Base-by-base conservation (phyloP, 371 early-diverging fungal genomes). In the Mortierella sp. region DNA sequence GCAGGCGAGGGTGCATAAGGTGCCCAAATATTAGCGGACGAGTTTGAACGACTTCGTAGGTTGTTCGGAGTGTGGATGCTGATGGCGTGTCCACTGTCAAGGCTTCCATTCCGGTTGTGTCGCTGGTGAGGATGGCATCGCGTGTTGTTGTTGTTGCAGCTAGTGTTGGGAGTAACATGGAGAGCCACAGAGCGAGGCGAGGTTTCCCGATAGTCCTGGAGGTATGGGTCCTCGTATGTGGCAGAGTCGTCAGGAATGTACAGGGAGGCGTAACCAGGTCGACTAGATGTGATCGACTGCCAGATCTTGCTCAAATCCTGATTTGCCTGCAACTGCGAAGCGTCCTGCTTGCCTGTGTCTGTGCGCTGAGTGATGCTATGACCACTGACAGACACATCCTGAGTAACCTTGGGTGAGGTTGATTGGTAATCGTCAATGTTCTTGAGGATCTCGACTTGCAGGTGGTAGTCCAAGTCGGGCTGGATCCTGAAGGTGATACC, bases 401-500 rank as follows among this genome's bases (percentile, higher is more conserved):
- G 54, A n/a, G n/a, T n/a, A 21, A 9, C 46, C 16, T n/a, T 61
- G 64, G 34, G 19, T 14, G 54, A 14, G 21, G n/a, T 72, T 5
- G 54, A 10, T 21, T 40, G 72, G 69, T 86, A 86, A 21, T 86
- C 86, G 2, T 79, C 76, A 11, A 86, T 57, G 48, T 77, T 81
- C 64, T 82, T 86, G 28, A 82, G 73, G 46, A 86, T 79, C 72
- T 86, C 86, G 43, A 86, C 86, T 37, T 82, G 79, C 48, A 86
- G 53, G 21, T 78, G 74, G 24, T 86, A 71, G 16, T 79, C 77
- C 24, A 73, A 43, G 70, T 86, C 86, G 0, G 79, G 79, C 31
- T 86, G 86, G 53, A 86, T 81, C 14, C 79, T 74, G 61, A 86
- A 79, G 10, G 86, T 86, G 75, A 86, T 82, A 8, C 86, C 86